Evolutionary conservation across 345 rosid genomes (phyloP), one percentile per base, ranked within the genome.

Genomic region (Draba incana): DNA sequence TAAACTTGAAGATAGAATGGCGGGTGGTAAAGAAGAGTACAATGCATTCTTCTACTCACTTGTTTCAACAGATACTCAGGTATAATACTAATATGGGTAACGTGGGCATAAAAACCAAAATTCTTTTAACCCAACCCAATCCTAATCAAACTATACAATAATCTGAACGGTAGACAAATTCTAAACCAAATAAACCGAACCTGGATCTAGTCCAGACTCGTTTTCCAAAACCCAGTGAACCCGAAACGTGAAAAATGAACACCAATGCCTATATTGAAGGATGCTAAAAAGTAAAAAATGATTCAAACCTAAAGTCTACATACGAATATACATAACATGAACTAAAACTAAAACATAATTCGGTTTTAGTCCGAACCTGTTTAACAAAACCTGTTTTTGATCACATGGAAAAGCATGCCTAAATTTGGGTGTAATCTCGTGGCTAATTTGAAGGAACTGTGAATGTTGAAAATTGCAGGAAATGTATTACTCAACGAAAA

Each of bases 11-110:
- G 99, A 94, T 81, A 86, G 99, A 80, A 83, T 87, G 93, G 96
- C 98, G 10, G 98, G 99, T 69, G 98, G 99, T 41, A 91, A 87
- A 84, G 99, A 91, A 83, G 98, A 94, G 71, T 94, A 91, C 80
- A 91, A 91, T 70, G 96, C 99, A 14, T 94, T 91, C 76, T 94
- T 91, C 77, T 94, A 94, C 77, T 94, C 99, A 8, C 92, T 91
- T 68, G 99, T 91, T 50, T 94, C 98, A 28, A 94, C 93, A 16
- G 96, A 91, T 75, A 91, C 99, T 64, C 99, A 94, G 87, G 98
- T 88, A 64, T 46, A 53, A 31, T 30, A 33, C 33, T 30, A 14
- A 47, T n/a, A 15, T 31, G 53, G 13, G 31, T 57, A 16, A 4
- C 4, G 28, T 20, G n/a, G 31, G 10, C 10, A 16, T 5, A 20